Base-by-base conservation (phyloP, 2,329 filamentous ascomycete species). In the Exophiala spinifera region DNA sequence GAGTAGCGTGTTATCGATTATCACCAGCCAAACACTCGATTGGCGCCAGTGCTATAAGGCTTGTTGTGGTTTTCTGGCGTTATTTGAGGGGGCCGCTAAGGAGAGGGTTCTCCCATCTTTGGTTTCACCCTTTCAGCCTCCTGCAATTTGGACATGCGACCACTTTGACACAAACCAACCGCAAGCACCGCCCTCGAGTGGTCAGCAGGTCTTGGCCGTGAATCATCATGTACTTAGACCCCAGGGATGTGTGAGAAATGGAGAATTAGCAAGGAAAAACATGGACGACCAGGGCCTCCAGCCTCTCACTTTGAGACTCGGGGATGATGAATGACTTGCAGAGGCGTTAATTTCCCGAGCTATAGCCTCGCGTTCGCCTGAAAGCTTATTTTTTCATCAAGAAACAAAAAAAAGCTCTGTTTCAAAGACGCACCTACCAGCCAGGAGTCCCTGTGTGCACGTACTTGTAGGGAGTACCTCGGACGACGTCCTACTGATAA, bases 141-240 rank as follows among this genome's bases (percentile, higher is more conserved):
- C 55, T 57, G 55, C 55, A 53, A 57, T 56, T 42, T 56, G 42
- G 28, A 15, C 21, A 48, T 50, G 54, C 54, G 50, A 49, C 23
- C 49, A 56, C 49, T 56, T 53, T 50, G 51, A n/a, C 40, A 28
- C 48, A 17, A 40, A 42, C 17, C 14, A 25, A 31, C 13, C 8
- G n/a, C 46, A 46, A 47, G 5, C 28, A 14, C 19, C 31, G 19
- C 25, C 45, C 20, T 34, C 17, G 25, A 47, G 14, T n/a, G 33
- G 45, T 28, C 33, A 31, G 36, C 6, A 39, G 40, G 19, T 39
- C 36, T 7, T 39, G 36, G 17, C 17, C 33, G 14, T 39, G 36
- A 2, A 7, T 15, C 17, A 15, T 19, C 4, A 39, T 2, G 3
- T 7, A 31, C 28, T 10, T 31, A 6, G 3, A 25, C 4, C 4